phyloP scores from a whole-genome alignment of 2,329 filamentous ascomycete genomes.

The Pyrenochaeta sp. region DNA sequence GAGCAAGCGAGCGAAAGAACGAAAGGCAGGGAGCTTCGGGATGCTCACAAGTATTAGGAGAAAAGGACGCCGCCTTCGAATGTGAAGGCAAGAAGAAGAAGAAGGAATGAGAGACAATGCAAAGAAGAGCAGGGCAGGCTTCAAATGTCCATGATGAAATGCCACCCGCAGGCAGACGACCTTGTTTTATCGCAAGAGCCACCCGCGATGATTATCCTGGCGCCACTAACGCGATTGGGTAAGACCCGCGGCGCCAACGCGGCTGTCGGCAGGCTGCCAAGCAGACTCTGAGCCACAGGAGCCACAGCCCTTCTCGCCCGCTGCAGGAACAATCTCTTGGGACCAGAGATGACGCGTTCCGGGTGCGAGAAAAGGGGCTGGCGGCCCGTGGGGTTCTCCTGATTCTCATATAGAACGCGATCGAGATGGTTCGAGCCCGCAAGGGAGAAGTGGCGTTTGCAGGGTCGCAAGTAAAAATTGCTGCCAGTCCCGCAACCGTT shows the following conservation, averaged over 20 bases:
- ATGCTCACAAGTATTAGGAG: background rate
- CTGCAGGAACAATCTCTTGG: too few species aligned
- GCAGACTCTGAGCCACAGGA: slow-evolving; percentile 19
- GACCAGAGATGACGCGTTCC: too few species aligned
- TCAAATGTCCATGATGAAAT: slow-evolving; percentile 10
- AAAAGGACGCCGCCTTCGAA: background rate
- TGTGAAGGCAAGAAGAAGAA: slow-evolving; percentile 2
- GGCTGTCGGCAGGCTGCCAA: slow-evolving; percentile 25
- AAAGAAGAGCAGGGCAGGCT: background rate
- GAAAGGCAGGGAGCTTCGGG: background rate
- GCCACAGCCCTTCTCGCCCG: background rate
- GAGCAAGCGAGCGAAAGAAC: slow-evolving; percentile 3
- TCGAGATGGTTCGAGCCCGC: too few species aligned
- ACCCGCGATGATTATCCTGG: background rate
- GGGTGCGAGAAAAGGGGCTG: too few species aligned
- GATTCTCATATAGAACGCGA: too few species aligned
- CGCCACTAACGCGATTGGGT: slow-evolving; percentile 9
- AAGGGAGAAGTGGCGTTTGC: too few species aligned
- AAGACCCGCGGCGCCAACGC: slow-evolving; percentile 14
- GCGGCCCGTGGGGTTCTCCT: too few species aligned
- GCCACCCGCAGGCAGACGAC: slow-evolving; percentile 13
- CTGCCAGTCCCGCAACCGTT: too few species aligned
- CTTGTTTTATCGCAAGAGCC: slow-evolving; percentile 15
- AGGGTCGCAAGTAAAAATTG: too few species aligned
- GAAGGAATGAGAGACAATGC: background rate